A percentile compares a stretch with the other conserved stretches of the same genome.
Conservation (phyloP, 1,139 yeast genomes). For the Zygosaccharomyces sapae region DNA sequence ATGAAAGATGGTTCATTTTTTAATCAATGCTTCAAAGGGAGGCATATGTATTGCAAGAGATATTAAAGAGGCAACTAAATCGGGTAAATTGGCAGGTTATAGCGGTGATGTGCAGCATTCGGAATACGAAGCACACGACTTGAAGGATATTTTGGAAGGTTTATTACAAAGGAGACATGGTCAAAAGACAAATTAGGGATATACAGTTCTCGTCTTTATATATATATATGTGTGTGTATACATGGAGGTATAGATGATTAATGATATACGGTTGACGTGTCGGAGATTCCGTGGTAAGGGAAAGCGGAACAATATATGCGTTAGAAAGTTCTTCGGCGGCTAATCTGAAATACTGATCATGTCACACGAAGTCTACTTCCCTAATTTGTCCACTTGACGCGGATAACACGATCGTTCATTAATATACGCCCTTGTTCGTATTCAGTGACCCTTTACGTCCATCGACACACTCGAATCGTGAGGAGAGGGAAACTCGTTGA, state of each 20-base stretch:
- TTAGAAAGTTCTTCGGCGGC: not conserved
- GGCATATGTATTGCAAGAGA: constrained; percentile 42
- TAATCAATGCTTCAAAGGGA: constrained; percentile 82
- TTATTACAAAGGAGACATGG: not conserved
- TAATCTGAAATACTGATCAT: not conserved
- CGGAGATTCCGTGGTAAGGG: no score
- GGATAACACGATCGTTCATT: not conserved
- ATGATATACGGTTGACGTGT: no score
- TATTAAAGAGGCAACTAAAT: constrained; percentile 65
- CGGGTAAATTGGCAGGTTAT: constrained; percentile 40
- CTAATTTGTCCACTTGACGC: not conserved
- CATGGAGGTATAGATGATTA: not conserved
- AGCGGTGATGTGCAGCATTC: constrained; percentile 1
- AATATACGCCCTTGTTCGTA: not conserved
- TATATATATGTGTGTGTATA: not conserved
- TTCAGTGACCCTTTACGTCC: not conserved
- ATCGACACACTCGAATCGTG: constrained; percentile 1
- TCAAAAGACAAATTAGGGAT: not conserved
- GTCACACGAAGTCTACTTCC: not conserved
- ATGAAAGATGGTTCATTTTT: constrained; percentile 75
- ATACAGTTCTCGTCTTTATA: not conserved
- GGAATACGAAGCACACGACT: not conserved
- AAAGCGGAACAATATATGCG: no score
- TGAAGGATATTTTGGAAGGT: constrained; percentile 1
- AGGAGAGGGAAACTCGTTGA: constrained; percentile 1